Evolutionary conservation across 768 basidiomycete genomes (phyloP), one percentile per base, ranked within the genome.

Genomic region (Imleria badia): DNA sequence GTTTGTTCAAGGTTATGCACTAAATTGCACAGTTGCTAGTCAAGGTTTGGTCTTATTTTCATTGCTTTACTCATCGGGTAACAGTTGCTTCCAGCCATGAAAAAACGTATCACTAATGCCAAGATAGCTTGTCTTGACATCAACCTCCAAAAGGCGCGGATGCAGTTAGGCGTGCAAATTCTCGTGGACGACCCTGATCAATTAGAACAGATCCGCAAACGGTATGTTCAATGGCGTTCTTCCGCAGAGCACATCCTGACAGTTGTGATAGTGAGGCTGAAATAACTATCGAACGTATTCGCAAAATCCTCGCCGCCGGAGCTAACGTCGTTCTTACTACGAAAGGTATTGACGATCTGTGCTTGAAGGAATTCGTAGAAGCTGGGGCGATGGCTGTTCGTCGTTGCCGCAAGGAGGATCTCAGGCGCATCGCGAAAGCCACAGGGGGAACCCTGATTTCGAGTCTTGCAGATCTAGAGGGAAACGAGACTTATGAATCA

Each of bases 81-180:
- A 62, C 40, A 35, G 6, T 39, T 20, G 4, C 34, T 33, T 31
- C 13, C 58, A 98, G 97, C 96, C 5, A 99, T 99, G 97, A 98
- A 96, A 75, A 96, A 90, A 60, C 85, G 94, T 38, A 87, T 99
- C 62, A 79, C 80, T 7, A 88, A 87, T 61, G 97, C 97, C 20
- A 98, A 98, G 75, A 98, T 99, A 64, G 97, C 97, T 6, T 98
- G 96, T 74, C 79, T 99, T 55, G 97, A 99, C 69, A 98, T 99
- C 71, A 98, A 99, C 74, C 78, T 99, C 46, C 89, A 92, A 66
- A 98, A 98, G 74, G 78, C 90, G 36, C 86, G 97, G 38, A 98
- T 99, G 97, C 95, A 98, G 63, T 80, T 99, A 22, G 97, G 97
- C 54, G 87, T 99, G 3, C 97, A 99, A 68, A 95, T 99, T 67